Percentiles rank a stretch among this genome's conserved stretches.
phyloP scores from a whole-genome alignment of 2,329 filamentous ascomycete genomes.

The Cladosporium sp. region DNA sequence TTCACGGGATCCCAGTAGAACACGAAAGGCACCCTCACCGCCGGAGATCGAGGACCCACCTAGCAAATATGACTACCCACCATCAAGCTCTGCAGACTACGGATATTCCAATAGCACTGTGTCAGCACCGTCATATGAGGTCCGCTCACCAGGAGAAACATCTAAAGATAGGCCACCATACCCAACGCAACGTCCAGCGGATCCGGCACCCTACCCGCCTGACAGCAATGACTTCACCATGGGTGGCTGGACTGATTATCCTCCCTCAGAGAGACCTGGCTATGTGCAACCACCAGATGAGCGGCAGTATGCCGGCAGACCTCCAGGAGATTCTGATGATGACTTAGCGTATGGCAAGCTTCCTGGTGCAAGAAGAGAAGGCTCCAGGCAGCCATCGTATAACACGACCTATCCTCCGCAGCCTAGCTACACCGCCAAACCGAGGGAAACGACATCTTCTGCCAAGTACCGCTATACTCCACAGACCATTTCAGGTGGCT shows the following conservation, averaged over 20 bases:
- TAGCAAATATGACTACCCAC: conserved; percentile 9
- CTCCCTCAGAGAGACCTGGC: conserved; percentile 40
- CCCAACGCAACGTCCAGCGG: conserved; percentile 12
- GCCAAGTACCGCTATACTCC: conserved; percentile 20
- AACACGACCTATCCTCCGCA: conserved; percentile 12
- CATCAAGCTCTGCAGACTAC: not conserved
- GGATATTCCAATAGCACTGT: not conserved
- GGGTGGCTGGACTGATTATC: conserved; percentile 41
- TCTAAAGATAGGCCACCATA: conserved; percentile 16
- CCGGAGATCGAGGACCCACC: not conserved
- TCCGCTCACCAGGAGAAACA: conserved; percentile 33
- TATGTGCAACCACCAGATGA: conserved; percentile 22
- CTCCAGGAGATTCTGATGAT: conserved; percentile 17
- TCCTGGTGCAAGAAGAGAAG: conserved; percentile 4
- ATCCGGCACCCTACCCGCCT: conserved; percentile 22
- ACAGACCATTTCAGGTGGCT: conserved; percentile 8
- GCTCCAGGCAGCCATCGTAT: conserved; percentile 17
- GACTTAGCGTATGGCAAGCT: conserved; percentile 29
- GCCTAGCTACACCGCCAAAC: conserved; percentile 15
- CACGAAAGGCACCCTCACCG: conserved; percentile 4
- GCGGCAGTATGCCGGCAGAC: conserved; percentile 16
- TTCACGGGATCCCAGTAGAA: not conserved
- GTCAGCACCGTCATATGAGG: conserved; percentile 29
- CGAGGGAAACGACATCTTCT: conserved; percentile 11
- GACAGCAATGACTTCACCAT: conserved; percentile 21